These are phyloP conservation scores for Fusarium hainanense DNA, from an alignment of 2,329 filamentous ascomycete species.

Conservation along the genomic window DNA sequence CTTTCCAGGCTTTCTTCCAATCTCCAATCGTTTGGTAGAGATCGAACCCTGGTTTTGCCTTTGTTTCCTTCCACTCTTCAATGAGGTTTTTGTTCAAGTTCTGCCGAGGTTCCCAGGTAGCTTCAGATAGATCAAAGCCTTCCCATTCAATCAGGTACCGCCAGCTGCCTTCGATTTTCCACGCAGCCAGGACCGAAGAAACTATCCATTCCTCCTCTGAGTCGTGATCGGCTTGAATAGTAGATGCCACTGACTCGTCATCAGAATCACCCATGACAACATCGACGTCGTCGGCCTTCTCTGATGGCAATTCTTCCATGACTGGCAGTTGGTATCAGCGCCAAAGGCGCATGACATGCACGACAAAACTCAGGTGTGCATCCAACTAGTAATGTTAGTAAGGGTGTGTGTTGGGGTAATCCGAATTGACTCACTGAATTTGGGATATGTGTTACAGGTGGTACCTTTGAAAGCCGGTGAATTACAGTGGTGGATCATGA, in stretches of 20 bases:
- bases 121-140: slow-evolving; percentile 50
- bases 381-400: background rate
- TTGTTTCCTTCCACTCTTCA: slow-evolving; percentile 57
- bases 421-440: background rate
- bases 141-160: slow-evolving; percentile 55
- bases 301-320: slow-evolving; percentile 2
- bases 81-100: slow-evolving; percentile 56
- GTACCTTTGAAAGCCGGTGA: background rate
- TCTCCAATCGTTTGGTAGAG: slow-evolving; percentile 53
- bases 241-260: slow-evolving; percentile 50
- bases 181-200: slow-evolving; percentile 63
- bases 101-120: slow-evolving; percentile 63
- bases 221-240: slow-evolving; percentile 49
- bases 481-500: background rate
- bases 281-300: background rate
- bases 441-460: background rate
- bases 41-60: slow-evolving; percentile 51
- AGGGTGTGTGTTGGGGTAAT: background rate
- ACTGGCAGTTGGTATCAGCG: background rate
- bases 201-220: slow-evolving; percentile 61
- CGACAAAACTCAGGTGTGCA: background rate
- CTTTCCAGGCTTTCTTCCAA: slow-evolving; percentile 51
- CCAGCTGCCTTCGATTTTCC: slow-evolving; percentile 40
- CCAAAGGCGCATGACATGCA: background rate
- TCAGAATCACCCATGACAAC: slow-evolving; percentile 40